Evolutionary conservation across 208 protist species (phyloP), one percentile per base, ranked within the genome.

Genomic region (Acanthamoeba lenticulata): DNA sequence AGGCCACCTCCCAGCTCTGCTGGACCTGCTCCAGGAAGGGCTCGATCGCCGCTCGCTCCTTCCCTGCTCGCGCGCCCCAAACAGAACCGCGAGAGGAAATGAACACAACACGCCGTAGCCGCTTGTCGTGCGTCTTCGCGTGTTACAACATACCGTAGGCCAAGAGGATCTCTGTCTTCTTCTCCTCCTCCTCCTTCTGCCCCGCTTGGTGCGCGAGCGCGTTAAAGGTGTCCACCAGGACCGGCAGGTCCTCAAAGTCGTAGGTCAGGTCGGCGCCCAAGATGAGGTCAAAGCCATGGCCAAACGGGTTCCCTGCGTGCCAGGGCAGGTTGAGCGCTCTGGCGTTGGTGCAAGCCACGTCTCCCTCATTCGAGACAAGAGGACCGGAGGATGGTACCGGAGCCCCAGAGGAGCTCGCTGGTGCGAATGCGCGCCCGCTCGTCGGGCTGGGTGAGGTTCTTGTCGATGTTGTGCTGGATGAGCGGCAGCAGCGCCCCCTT

Each of bases 201-300:
- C n/a, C n/a, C n/a, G n/a, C n/a, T n/a, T n/a, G n/a, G n/a, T n/a
- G n/a, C n/a, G n/a, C n/a, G n/a, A 92, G 55, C 11, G 86, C 86
- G 45, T 38, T 55, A 13, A 65, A 92, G 52, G 86, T 92, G 17
- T 42, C 52, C n/a, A 92, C 57, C 36, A 92, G 34, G 4, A 55
- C 55, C 57, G 52, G 57, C 86, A 92, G 62, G 45, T 92, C 86
- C 42, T 92, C 86, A 60, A 92, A 92, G n/a, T 92, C 86, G 45
- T 92, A 92, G 52, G 86, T 92, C 86, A 92, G 45, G 55, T 92
- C 86, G 38, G 86, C 86, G 13, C 86, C 86, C 36, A 92, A 55
- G 40, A 92, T 74, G 5, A 92, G 36, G 86, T 92, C 86, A 42
- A 92, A 92, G 47, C 62, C 57, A 38, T 29, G 24, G 55, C 32